Evolutionary conservation across 2,329 filamentous ascomycete genomes (phyloP), one percentile per base, ranked within the genome.

Genomic region (Ascomycota sp.): DNA sequence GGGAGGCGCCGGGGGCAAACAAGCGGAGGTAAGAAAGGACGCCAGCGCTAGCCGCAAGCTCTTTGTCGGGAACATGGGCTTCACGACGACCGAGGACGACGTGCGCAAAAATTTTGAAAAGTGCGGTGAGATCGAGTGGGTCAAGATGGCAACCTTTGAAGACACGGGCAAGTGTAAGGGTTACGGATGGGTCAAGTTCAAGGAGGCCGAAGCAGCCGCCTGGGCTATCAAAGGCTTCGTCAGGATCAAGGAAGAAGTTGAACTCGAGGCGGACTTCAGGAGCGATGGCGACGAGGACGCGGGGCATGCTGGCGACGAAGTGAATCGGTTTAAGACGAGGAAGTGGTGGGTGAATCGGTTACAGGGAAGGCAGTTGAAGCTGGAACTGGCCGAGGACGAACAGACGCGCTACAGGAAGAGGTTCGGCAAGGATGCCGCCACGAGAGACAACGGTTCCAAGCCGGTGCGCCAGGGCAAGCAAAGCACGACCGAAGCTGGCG

Each of bases 111-210:
- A 93, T 47, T 95, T 93, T 50, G 65, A 65, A 29, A 80, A 75
- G 48, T 95, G 86, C 47, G 89, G 89, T 30, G 63, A 75, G 36
- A 70, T 95, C 36, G 69, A 75, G 31, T 79, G 79, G 57, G 67
- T 82, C 38, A 86, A 92, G 55, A 61, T 95, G 40, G 89, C 89
- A 3, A 93, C 85, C 1, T 98, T 98, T 47, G 81, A 95, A 52
- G 91, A 98, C 51, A 76, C 76, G 13, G 89, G 89, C 26, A 98
- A 95, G 57, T 98, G 89, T 61, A 95, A 95, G 57, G 91, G 89
- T 12, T 98, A 77, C 55, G 89, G 76, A 5, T 98, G 89, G 85
- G 72, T 98, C 36, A 80, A 80, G 36, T 98, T 95, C 53, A 74
- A 75, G 46, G 73, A 83, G 30, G 47, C 85, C 8, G 72, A 79